Base-by-base conservation (phyloP, 148 eudicot genomes). In the Dianthus caryophyllus region DNA sequence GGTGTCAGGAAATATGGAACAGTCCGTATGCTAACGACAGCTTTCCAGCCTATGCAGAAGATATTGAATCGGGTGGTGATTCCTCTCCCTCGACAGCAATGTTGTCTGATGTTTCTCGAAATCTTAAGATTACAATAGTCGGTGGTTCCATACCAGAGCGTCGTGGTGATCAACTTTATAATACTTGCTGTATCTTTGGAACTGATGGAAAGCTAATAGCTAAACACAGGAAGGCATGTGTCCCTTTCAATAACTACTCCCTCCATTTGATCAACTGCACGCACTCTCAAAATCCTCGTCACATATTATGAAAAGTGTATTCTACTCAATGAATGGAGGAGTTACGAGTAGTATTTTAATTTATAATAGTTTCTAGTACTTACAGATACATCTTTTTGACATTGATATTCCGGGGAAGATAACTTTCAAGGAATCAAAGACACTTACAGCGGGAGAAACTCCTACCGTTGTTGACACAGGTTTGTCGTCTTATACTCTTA, bases 111-210 rank as follows among this genome's bases (percentile, higher is more conserved):
- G 69, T 75, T 57, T 69, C 96, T 65, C 76, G 68, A 18, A 65
- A 48, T 51, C 78, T 80, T 22, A 67, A 79, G 27, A 82, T 89
- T 67, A 89, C 88, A 50, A 76, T 87, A 38, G 82, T 89, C 75
- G 96, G 96, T 65, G 96, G 96, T 47, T 89, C 92, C 70, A 85
- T 89, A 67, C 92, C 92, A 13, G 96, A 89, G 74, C 76, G 86
- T 29, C 70, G 70, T 72, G 92, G 87, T 62, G 90, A 82, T 76
- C 72, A 67, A 69, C 62, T 89, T 68, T 89, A 84, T 53, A 89
- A 89, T 41, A 83, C 92, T 6, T 89, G 90, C 25, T 89, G 96
- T 66, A 78, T 85, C 71, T 87, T 83, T 68, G 88, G 76, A 21
- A 72, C 73, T 38, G 88, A 87, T 46, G 96, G 96, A 72, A 69